A percentile compares a stretch with the other conserved stretches of the same genome.
These are phyloP conservation scores for Acanthamoeba lenticulata DNA, from an alignment of 208 protist species.

Conservation along the genomic window DNA sequence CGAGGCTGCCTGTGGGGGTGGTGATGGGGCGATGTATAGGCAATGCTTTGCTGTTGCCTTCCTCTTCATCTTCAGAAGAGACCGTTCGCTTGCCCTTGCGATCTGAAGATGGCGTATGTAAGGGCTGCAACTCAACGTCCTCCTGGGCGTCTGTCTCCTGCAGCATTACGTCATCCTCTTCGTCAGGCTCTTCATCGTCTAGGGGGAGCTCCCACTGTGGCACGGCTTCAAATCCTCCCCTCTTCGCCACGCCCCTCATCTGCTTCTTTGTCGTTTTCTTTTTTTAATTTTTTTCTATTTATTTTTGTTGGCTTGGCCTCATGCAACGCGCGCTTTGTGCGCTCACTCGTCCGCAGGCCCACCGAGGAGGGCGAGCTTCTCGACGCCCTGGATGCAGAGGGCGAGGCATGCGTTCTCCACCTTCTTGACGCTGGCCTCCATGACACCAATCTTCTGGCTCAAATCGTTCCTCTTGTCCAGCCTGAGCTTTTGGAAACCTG, in stretches of 20 bases:
- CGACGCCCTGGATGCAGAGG: conserved; percentile 11
- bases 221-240: no score
- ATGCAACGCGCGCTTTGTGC: no score
- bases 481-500: conserved; percentile 35
- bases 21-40: no score
- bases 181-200: neutral
- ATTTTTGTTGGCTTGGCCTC: neutral
- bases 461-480: conserved; percentile 61
- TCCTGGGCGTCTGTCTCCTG: neutral
- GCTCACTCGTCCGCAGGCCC: neutral
- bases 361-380: conserved; percentile 18
- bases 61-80: no score
- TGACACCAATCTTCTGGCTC: conserved; percentile 62
- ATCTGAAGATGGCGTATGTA: no score
- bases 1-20: no score
- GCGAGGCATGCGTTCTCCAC: conserved; percentile 69
- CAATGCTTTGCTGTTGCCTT: no score
- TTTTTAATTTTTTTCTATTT: neutral
- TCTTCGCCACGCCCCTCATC: no score
- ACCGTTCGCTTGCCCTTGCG: no score
- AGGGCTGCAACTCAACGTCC: no score
- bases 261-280: no score
- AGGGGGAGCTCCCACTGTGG: neutral
- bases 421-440: conserved; percentile 72
- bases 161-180: neutral